These are phyloP conservation scores for Phanerodontia chrysosporium DNA, from an alignment of 768 basidiomycete genomes.

Conservation along the genomic window DNA sequence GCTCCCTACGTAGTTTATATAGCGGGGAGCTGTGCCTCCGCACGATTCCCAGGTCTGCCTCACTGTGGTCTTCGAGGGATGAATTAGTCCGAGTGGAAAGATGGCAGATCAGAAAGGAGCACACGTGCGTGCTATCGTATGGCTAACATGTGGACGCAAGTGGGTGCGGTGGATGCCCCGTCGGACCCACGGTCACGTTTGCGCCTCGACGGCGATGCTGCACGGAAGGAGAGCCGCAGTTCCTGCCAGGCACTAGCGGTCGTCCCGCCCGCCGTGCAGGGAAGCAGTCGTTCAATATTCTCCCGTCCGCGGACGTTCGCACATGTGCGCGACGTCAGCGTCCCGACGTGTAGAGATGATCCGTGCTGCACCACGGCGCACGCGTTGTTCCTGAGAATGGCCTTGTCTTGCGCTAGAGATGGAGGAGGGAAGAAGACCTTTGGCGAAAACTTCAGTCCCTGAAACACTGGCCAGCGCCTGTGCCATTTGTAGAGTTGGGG, in stretches of 20 bases:
- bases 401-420: background rate
- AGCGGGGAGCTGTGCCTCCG: background rate
- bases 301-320: background rate
- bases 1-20: background rate
- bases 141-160: background rate
- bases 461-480: too few species aligned
- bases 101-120: background rate
- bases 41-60: constrained; percentile 3
- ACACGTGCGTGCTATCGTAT: constrained; percentile 11
- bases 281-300: background rate
- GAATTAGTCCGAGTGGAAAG: background rate
- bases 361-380: background rate
- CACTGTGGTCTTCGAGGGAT: background rate
- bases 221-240: background rate
- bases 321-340: background rate
- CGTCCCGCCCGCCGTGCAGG: background rate
- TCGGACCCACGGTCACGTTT: background rate
- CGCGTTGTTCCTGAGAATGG: background rate
- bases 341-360: background rate
- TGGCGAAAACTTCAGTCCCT: background rate
- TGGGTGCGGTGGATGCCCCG: background rate
- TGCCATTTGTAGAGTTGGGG: too few species aligned
- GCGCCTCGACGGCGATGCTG: background rate
- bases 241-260: background rate
- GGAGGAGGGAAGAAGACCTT: background rate